phyloP scores from a whole-genome alignment of 2,329 filamentous ascomycete genomes.

The Paraconiothyrium sp. region DNA sequence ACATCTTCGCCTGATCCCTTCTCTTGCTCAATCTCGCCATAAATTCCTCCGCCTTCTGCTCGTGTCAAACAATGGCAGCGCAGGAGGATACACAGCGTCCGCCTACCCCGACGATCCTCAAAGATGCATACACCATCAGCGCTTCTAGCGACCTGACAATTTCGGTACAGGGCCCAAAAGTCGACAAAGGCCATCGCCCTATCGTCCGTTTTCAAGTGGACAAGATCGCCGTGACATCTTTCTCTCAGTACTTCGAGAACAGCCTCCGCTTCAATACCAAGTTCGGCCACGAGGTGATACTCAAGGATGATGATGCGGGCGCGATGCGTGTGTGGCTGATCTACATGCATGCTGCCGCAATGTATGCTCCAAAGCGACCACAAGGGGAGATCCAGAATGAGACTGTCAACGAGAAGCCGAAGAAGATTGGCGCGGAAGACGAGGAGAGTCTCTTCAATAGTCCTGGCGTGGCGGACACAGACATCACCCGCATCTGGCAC shows the following conservation, averaged over 20 bases:
- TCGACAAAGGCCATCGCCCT: neutral
- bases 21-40: no score
- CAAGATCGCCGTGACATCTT: neutral
- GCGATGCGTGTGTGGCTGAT: constrained; percentile 19
- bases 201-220: constrained; percentile 8
- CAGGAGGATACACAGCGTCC: neutral
- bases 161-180: neutral
- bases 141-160: neutral
- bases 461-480: neutral
- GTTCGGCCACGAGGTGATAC: neutral
- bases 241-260: constrained; percentile 15
- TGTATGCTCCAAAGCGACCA: neutral
- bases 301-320: constrained; percentile 14
- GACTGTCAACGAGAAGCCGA: neutral
- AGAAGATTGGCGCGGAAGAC: neutral
- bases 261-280: constrained; percentile 14
- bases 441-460: neutral
- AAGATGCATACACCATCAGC: neutral
- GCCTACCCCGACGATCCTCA: neutral
- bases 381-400: neutral
- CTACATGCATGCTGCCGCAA: constrained; percentile 14
- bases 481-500: constrained; percentile 16
- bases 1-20: no score
- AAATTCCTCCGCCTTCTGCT: no score
- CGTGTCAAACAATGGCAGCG: no score